Conservation (phyloP, 2,329 filamentous ascomycete genomes). For the Pseudofabraea citricarpa region DNA sequence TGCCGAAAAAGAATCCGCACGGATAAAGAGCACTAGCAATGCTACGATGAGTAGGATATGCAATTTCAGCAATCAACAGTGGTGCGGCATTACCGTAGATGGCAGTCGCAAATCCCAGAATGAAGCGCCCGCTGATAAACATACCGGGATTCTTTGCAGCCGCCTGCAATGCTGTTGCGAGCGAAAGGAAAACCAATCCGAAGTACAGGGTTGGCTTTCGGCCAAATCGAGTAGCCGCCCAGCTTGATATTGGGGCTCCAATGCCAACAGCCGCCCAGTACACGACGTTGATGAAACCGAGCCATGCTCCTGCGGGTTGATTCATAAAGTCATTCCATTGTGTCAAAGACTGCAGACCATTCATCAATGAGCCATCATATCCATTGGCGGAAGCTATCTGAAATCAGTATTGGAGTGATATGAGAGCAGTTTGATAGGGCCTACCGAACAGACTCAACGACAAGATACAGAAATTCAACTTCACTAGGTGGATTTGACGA, state of each 20-base stretch:
- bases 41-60: neutral
- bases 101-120: neutral
- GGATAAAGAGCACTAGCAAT: neutral
- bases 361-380: neutral
- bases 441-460: neutral
- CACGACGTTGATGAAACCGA: neutral
- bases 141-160: neutral
- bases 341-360: neutral
- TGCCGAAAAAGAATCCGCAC: conserved; percentile 21
- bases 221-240: too few relatives aligned
- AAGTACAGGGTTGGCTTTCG: neutral
- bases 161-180: neutral
- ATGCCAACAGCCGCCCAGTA: neutral
- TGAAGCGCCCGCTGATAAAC: neutral
- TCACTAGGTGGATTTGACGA: neutral
- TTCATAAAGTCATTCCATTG: neutral
- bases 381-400: neutral
- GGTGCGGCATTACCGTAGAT: neutral
- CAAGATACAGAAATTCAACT: neutral
- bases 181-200: neutral
- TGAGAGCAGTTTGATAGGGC: too few relatives aligned
- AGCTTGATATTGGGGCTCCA: neutral
- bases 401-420: too few relatives aligned
- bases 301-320: neutral
- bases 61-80: neutral